Conservation (phyloP, 1,139 yeast species). For the Diutina siamensis region DNA sequence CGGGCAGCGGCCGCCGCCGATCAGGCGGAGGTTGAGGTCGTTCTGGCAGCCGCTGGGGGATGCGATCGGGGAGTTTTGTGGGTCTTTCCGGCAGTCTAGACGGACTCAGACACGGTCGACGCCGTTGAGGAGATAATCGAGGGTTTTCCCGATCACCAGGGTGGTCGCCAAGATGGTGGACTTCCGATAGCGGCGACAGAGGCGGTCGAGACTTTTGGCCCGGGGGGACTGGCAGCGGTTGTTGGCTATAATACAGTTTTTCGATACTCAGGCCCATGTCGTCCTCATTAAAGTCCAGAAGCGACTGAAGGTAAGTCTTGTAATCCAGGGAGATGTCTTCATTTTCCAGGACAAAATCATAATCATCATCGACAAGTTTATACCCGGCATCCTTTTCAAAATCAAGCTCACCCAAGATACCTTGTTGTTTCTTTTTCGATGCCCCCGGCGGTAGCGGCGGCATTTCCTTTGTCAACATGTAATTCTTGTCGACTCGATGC, state of each 20-base stretch:
- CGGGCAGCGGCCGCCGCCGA: background rate
- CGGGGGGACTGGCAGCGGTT: background rate
- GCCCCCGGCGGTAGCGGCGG: background rate
- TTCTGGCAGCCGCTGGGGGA: too few species aligned
- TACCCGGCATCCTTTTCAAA: background rate
- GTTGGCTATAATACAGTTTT: background rate
- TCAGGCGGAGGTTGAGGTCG: background rate
- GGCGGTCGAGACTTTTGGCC: background rate
- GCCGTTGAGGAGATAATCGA: background rate
- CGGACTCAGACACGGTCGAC: background rate
- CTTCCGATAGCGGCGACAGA: background rate
- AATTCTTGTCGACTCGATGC: slow-evolving; percentile 15
- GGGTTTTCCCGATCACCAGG: background rate
- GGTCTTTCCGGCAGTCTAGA: background rate
- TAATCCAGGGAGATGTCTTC: slow-evolving; percentile 3
- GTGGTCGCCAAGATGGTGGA: background rate
- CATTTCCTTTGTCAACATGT: background rate
- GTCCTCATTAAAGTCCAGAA: slow-evolving; percentile 5
- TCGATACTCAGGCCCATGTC: slow-evolving; percentile 1
- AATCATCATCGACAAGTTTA: background rate
- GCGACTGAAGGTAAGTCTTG: slow-evolving; percentile 3
- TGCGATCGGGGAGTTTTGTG: background rate
- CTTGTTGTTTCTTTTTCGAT: background rate
- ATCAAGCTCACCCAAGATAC: background rate
- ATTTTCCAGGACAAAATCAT: slow-evolving; percentile 4